A percentile compares a stretch with the other conserved stretches of the same genome.
phyloP scores from a whole-genome alignment of 371 early-diverging fungal species.

The Smittium mucronatum region DNA sequence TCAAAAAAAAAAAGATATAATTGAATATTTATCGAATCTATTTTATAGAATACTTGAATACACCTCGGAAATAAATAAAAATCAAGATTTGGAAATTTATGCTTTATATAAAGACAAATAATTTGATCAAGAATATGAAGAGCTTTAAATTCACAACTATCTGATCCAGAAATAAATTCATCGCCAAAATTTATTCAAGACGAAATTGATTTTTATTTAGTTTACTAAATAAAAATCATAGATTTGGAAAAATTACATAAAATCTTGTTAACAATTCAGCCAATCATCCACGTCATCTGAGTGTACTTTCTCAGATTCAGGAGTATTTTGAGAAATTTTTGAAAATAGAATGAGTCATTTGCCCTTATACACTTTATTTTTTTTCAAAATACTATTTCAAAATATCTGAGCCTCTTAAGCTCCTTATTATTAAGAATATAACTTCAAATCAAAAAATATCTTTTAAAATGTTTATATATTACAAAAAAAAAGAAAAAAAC shows the following conservation, averaged over 20 bases:
- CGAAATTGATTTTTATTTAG: slow-evolving; percentile 1
- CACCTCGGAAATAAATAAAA: background rate
- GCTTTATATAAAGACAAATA: background rate
- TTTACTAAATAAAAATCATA: background rate
- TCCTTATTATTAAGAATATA: no score
- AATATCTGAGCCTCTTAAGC: no score
- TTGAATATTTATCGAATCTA: no score
- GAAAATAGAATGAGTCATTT: no score
- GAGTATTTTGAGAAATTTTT: no score
- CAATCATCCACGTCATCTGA: background rate
- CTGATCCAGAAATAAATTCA: background rate
- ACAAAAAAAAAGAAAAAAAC: no score
- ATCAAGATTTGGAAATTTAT: background rate
- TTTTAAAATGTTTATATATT: no score
- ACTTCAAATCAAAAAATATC: no score
- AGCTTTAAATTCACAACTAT: background rate
- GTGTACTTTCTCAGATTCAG: slow-evolving; percentile 19
- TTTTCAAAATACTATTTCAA: no score
- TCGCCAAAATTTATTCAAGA: background rate
- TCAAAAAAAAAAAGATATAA: background rate
- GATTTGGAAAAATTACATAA: background rate
- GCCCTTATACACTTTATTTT: no score
- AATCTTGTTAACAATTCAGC: background rate
- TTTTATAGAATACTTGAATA: background rate
- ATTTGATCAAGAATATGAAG: background rate